A percentile compares a stretch with the other conserved stretches of the same genome.
Conservation (phyloP, 352 stramenopile species). For the Pilasporangium apinafurcum region DNA sequence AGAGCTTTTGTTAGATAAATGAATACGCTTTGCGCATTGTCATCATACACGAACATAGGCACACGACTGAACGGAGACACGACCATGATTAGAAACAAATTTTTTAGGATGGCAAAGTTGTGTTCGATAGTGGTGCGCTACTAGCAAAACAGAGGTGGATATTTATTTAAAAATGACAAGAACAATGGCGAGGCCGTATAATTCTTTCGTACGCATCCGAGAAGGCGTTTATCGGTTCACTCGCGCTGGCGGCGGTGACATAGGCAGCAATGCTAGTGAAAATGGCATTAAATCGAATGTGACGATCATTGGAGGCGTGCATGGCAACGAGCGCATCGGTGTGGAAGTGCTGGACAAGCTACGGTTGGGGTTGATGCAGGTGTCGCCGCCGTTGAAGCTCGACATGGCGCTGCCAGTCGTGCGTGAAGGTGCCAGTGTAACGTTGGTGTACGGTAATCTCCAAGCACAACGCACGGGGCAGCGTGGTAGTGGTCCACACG, state of each 20-base stretch:
- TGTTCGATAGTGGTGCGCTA: too few relatives aligned
- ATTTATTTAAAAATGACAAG: slow-evolving; percentile 6
- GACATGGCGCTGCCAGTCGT: slow-evolving; percentile 19
- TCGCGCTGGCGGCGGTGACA: slow-evolving; percentile 1
- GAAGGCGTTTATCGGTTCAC: slow-evolving; percentile 46
- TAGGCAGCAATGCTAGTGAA: too few relatives aligned
- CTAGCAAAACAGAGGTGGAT: too few relatives aligned
- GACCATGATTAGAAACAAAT: too few relatives aligned
- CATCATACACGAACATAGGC: too few relatives aligned
- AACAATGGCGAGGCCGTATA: slow-evolving; percentile 21
- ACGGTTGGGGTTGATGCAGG: slow-evolving; percentile 31
- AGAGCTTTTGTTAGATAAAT: too few relatives aligned
- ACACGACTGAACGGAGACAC: too few relatives aligned
- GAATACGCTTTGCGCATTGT: too few relatives aligned
- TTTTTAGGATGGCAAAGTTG: too few relatives aligned
- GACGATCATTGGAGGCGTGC: slow-evolving; percentile 56
- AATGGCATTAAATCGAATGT: slow-evolving; percentile 33
- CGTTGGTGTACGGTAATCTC: slow-evolving; percentile 63
- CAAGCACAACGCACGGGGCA: slow-evolving; percentile 39
- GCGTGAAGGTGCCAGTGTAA: slow-evolving; percentile 23
- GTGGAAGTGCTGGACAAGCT: slow-evolving; percentile 54
- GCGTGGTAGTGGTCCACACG: slow-evolving; percentile 40
- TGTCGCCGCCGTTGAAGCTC: slow-evolving; percentile 7
- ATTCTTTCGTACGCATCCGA: slow-evolving; percentile 27
- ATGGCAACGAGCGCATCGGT: slow-evolving; percentile 74